phyloP scores from a whole-genome alignment of 2,329 filamentous ascomycete genomes.

The Ascochyta lentis region DNA sequence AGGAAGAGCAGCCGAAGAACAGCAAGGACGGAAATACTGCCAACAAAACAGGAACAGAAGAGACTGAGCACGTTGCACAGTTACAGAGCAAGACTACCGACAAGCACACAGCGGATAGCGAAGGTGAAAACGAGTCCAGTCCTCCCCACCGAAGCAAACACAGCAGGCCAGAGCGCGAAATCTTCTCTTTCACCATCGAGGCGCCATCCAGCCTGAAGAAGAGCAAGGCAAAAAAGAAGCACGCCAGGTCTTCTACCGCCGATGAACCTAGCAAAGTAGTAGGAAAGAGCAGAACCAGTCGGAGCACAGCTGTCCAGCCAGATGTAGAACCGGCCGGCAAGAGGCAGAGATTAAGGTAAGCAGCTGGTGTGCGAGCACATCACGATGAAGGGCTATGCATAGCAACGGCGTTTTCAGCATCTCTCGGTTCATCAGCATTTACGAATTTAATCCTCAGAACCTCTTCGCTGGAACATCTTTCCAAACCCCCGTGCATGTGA shows the following conservation, averaged over 20 bases:
- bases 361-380: background rate
- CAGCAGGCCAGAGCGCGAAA: slow-evolving; percentile 33
- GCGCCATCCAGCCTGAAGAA: slow-evolving; percentile 38
- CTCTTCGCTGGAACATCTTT: no score
- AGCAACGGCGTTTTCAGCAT: background rate
- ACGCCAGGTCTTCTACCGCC: background rate
- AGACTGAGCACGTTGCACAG: slow-evolving; percentile 13
- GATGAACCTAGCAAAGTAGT: background rate
- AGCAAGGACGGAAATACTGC: slow-evolving; percentile 8
- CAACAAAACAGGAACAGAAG: slow-evolving; percentile 6
- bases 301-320: background rate
- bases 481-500: no score
- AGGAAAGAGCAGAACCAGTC: background rate
- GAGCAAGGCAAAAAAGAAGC: slow-evolving; percentile 10
- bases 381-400: background rate
- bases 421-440: no score
- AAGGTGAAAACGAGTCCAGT: slow-evolving; percentile 13
- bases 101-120: slow-evolving; percentile 9
- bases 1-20: slow-evolving; percentile 26
- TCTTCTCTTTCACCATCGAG: slow-evolving; percentile 47
- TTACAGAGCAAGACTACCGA: slow-evolving; percentile 21
- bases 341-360: slow-evolving; percentile 11
- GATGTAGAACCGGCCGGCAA: slow-evolving; percentile 10
- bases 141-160: slow-evolving; percentile 20
- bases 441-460: no score